Base-by-base conservation (phyloP, 2,329 filamentous ascomycete genomes). In the Alternaria viburni region DNA sequence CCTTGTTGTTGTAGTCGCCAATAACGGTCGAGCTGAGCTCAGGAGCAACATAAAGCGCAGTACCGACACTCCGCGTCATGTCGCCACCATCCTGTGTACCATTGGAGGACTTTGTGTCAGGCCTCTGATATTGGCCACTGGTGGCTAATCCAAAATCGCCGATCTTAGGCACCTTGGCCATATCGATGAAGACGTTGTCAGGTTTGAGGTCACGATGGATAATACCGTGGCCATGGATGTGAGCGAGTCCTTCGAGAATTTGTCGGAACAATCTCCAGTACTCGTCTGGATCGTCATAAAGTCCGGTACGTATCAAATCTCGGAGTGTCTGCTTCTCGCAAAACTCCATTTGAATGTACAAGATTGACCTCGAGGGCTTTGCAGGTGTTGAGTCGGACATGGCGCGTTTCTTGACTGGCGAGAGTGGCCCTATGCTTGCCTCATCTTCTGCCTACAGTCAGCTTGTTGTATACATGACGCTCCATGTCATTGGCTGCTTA, bases 331-430 rank as follows among this genome's bases (percentile, higher is more conserved):
- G 88, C 76, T 95, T 96, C 77, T 98, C 95, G 75, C 96, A 99
- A 70, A 97, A 97, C 77, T 99, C 96, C 96, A 99, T 99, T 64
- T 97, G 96, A 59, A 99, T 98, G 77, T 97, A 99, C 45, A 99
- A 85, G 7, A 94, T 90, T 0, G 91, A 94, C 56, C 87, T 88
- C 64, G 87, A 86, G 5, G 87, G 81, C 46, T 86, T 84, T 17
- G 62, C 45, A 19, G 83, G 81, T 58, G 81, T 80, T 13, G 84
- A 85, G 56, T 82, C 82, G 17, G 84, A 85, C 55, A 81, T 79
- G 49, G 80, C 78, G 11, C 83, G 77, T 66, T 67, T 77, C 56
- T 74, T 73, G 12, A 71, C 66, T 19, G 81, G 69, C 49, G 82
- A 81, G 32, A 70, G 73, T 25, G 78, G 67, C n/a, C 73, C 70